A percentile compares a stretch with the other conserved stretches of the same genome.
Conservation (phyloP, 2,329 filamentous ascomycete genomes). For the Tolypocladium nubicola region DNA sequence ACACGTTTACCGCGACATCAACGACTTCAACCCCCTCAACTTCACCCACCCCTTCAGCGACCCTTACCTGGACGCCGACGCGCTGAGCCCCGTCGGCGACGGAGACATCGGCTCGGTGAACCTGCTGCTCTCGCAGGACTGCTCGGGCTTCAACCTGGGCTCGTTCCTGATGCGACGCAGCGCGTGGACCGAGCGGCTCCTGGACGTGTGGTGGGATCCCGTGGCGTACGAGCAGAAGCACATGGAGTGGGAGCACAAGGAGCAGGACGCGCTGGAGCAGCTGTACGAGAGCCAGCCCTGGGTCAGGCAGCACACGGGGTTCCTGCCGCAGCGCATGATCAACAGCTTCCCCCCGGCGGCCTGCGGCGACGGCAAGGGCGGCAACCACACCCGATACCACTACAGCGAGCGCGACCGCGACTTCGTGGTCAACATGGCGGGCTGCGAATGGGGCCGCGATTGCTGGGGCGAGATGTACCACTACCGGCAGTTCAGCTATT, state of each 20-base stretch:
- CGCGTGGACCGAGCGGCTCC: slow-evolving; percentile 78
- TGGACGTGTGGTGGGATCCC: slow-evolving; percentile 98
- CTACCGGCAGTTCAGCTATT: slow-evolving; percentile 84
- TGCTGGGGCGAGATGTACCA: slow-evolving; percentile 98
- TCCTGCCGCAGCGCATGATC: slow-evolving; percentile 82
- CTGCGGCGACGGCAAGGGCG: slow-evolving; percentile 57
- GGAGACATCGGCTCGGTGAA: slow-evolving; percentile 71
- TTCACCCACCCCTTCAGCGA: slow-evolving; percentile 73
- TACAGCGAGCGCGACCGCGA: slow-evolving; percentile 80
- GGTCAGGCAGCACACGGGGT: slow-evolving; percentile 80
- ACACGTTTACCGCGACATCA: slow-evolving; percentile 88
- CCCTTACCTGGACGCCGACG: slow-evolving; percentile 64
- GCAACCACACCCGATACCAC: slow-evolving; percentile 67
- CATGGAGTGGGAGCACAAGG: slow-evolving; percentile 98
- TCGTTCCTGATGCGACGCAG: slow-evolving; percentile 87
- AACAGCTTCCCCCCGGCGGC: slow-evolving; percentile 91
- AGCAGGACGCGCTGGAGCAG: slow-evolving; percentile 90
- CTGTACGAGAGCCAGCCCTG: slow-evolving; percentile 87
- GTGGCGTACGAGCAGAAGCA: slow-evolving; percentile 97
- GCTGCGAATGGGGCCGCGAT: slow-evolving; percentile 92
- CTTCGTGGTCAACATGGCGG: slow-evolving; percentile 97
- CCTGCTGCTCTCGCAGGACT: slow-evolving; percentile 84
- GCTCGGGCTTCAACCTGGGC: slow-evolving; percentile 89
- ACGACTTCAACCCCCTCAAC: slow-evolving; percentile 89
- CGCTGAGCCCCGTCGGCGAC: slow-evolving; percentile 66